Evolutionary conservation across 768 basidiomycete species (phyloP), one percentile per base, ranked within the genome.

Genomic region (Exidia glandulosa): DNA sequence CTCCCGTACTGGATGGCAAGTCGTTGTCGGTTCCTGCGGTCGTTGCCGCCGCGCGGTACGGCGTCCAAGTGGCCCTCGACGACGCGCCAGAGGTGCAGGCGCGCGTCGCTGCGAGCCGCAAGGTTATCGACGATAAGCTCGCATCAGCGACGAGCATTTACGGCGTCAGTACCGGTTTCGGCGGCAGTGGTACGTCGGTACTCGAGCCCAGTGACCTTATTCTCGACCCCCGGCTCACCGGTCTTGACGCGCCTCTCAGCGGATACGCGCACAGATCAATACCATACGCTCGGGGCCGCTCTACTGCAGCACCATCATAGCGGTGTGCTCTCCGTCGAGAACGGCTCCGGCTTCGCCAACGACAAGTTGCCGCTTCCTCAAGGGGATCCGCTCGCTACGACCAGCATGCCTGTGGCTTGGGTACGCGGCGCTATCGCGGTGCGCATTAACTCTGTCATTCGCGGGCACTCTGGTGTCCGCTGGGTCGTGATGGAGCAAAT

Each of bases 381-480:
- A 48, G 77, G 79, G 3, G 88, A 90, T 66, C 88, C 87, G 1
- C 69, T 86, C 13, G 72, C 79, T 12, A 80, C 83, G 12, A 80
- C 81, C 32, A 83, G 79, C 61, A 92, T 94, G 88, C 90, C 91
- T 3, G 85, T 88, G 61, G 75, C 88, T 2, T 92, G 92, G 88
- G 90, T 92, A 32, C 85, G 91, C 58, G 91, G 87, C 13, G 89
- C 91, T 1, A 90, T 94, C 66, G 73, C 91, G 10, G 79, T 94
- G 65, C 88, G 91, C 64, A 86, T 90, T 79, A 94, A 94, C 72
- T 91, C 89, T 3, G 81, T 94, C 47, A 84, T 91, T 58, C 85
- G 91, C 5, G 91, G 90, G 0, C 92, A 94, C 72, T 91, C 89
- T 25, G 92, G 88, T 33, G 83, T 94, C 13, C 81, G 90, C 36